A percentile compares a stretch with the other conserved stretches of the same genome.
These are phyloP conservation scores for Coleophoma eucalyptorum DNA, from an alignment of 2,329 filamentous ascomycete genomes.

Conservation along the genomic window DNA sequence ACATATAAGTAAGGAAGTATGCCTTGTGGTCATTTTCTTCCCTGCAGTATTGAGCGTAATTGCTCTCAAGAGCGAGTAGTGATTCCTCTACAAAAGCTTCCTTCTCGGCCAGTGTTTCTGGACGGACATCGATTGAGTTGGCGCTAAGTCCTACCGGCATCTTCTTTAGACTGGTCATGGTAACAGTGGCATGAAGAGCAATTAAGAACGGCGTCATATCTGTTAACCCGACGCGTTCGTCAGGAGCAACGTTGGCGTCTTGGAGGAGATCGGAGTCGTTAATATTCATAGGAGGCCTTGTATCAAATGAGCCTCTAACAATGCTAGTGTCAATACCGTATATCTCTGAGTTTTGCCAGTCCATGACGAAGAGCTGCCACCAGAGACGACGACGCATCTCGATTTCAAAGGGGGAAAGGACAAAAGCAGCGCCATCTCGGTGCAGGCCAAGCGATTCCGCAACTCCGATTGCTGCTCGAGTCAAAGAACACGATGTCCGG, in stretches of 20 bases:
- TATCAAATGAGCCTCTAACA: constrained; percentile 35
- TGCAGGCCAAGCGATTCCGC: constrained; percentile 38
- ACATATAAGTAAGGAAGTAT: no score
- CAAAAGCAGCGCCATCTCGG: constrained; percentile 40
- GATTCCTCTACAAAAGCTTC: no score
- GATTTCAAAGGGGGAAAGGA: constrained; percentile 51
- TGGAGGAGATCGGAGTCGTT: constrained; percentile 1
- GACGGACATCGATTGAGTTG: no score
- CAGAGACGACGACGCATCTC: constrained; percentile 59
- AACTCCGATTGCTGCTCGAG: constrained; percentile 35
- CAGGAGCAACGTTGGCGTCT: background rate
- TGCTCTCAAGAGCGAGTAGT: no score
- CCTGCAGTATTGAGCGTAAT: no score
- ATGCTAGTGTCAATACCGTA: constrained; percentile 40
- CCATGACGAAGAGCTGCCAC: constrained; percentile 56
- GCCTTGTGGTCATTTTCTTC: no score
- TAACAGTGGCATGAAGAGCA: no score
- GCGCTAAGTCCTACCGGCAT: no score
- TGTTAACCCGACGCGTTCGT: background rate
- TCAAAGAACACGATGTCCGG: constrained; percentile 47
- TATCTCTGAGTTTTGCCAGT: constrained; percentile 51
- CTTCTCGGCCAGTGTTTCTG: no score
- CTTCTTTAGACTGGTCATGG: no score
- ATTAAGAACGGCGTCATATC: background rate
- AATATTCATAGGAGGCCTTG: constrained; percentile 9